Evolutionary conservation across 2,329 filamentous ascomycete species (phyloP), one percentile per base, ranked within the genome.

Genomic region (Byssochlamys sp.): DNA sequence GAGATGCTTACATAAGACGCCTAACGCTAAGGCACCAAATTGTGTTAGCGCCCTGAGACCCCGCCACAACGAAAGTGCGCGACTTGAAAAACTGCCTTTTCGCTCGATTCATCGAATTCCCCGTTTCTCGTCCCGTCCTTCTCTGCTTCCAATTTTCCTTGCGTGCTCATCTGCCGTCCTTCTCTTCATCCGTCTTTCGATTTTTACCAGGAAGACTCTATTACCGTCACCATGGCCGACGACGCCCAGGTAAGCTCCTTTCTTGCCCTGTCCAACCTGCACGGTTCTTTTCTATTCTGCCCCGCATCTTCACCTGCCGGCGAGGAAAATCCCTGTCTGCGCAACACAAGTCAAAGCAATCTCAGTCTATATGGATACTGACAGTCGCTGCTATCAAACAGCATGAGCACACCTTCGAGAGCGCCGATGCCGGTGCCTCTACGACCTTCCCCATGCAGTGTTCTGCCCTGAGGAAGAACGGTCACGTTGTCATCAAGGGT

Each of bases 391-490:
- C 28, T 55, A 24, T 10, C 39, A 49, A 63, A 62, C 68, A 89
- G 83, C 85, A 88, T 77, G 83, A 88, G 72, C 78, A 86, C 76
- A 85, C 82, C 78, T 97, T 97, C 85, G 91, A 96, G 69, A 88
- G 85, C 79, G 90, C 87, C 83, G 91, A 96, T 83, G 91, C 95
- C 78, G 95, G 94, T 80, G 92, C 94, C 72, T 97, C 94, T 69
- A 75, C 82, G 74, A 99, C 94, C 75, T 96, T 77, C 83, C 94
- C 94, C 71, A 95, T 95, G 90, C 94, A 99, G 85, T 99, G 94
- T 82, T 99, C 95, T 82, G 92, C 95, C 73, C 85, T 99, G 84
- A 89, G 94, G 78, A 97, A 99, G 91, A 95, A 95, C 87, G 92
- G 94, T 68, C 88, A 89, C 84, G 94, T 99, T 78, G 87, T 92